Evolutionary conservation across 2,329 filamentous ascomycete species (phyloP), one percentile per base, ranked within the genome.

Genomic region (Spiromastix sp.): DNA sequence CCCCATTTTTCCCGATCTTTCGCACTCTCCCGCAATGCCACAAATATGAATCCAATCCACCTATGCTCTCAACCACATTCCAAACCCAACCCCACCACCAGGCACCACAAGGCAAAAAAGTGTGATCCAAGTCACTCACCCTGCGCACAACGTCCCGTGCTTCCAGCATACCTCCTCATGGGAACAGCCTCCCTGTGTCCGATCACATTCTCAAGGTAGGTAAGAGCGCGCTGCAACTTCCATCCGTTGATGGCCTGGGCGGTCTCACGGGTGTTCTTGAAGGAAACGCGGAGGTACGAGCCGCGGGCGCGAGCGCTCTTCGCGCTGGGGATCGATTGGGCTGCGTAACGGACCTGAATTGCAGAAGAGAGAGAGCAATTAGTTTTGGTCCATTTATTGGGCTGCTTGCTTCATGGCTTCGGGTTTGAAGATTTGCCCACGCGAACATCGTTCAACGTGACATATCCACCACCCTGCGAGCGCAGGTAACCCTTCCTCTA

Each of bases 251-350:
- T 94, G 60, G 87, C 87, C 77, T 96, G 91, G 50, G 93, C 91
- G 54, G 89, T 95, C 77, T 98, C 93, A 64, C 91, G 86, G 66
- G 91, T 98, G 81, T 98, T 98, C 82, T 98, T 98, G 85, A 95
- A 98, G 57, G 85, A 93, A 58, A 96, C 89, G 66, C 91, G 86
- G 60, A 98, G 84, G 78, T 96, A 98, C 67, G 87, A 86, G 70
- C 93, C 91, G 71, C 91, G 87, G 64, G 89, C 83, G 74, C 89
- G 85, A 70, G 91, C 91, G 72, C 85, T 93, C 79, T 94, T 95
- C 57, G 80, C 76, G 68, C 79, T 71, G 59, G 81, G 74, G 66
- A 93, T 89, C 66, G 86, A 77, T 63, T 80, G 84, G 65, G 83
- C 83, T 70, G 85, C 85, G 86, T 95, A 95, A 71, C 87, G 85